Base-by-base conservation (phyloP, 2,329 filamentous ascomycete genomes). In the Penicillium sp. region DNA sequence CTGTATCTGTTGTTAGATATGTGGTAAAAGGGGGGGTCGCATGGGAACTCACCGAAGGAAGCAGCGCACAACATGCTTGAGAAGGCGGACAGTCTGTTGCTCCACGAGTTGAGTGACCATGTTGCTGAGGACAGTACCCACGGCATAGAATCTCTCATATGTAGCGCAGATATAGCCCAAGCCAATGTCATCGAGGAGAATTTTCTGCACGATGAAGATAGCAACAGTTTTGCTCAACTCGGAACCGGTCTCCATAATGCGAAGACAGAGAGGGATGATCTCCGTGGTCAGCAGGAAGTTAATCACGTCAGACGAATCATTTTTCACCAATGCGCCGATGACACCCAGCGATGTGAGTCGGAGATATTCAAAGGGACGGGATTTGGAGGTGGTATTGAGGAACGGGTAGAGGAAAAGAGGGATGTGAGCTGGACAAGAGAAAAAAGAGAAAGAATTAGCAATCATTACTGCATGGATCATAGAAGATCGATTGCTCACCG, bases 181-280 rank as follows among this genome's bases (percentile, higher is more conserved):
- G 4, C 94, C 94, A 67, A 96, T 93, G 67, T 99, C 94, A 70
- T 99, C 94, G 2, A 99, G 84, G 48, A 99, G 78, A 26, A 99
- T 99, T 81, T 99, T 99, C 76, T 99, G 94, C 16, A 99, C 94
- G 67, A 99, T 99, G 79, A 99, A 99, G 67, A 99, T 99, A 55
- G 94, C 94, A 13, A 99, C 94, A 0, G 94, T 99, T 80, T 99
- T 99, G 80, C 91, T 97, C 57, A 99, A 83, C 76, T 99, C 94
- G 0, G 92, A 97, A 46, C 94, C 94, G 0, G 94, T 99, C 79
- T 99, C 94, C 94, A 99, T 99, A 69, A 99, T 99, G 57, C 94
- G 87, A 41, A 99, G 86, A 74, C 94, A 99, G 11, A 99, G 84
- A 9, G 94, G 94, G 55, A 99, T 99, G 64, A 99, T 99, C 76